These are phyloP conservation scores for Dictyostelium firmibasis DNA, from an alignment of 78 protist species.

Conservation along the genomic window DNA sequence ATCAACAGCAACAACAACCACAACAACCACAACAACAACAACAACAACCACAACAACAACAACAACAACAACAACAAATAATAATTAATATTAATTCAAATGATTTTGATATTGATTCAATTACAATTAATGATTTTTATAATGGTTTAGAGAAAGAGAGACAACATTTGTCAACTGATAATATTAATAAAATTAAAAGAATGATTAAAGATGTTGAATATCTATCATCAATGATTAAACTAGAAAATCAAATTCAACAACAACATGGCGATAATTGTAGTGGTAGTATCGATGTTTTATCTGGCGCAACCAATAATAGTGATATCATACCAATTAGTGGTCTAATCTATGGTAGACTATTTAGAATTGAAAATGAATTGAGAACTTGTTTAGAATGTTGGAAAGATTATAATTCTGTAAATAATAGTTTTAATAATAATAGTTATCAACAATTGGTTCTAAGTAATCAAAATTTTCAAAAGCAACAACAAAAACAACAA, in stretches of 20 bases:
- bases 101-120: not conserved
- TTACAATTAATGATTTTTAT: not conserved
- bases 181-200: slow-evolving; percentile 37
- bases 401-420: not conserved
- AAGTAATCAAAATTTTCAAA: not conserved
- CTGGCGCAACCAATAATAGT: not conserved
- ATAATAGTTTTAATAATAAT: not conserved
- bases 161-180: slow-evolving; percentile 12
- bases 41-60: not conserved
- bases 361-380: slow-evolving; percentile 55
- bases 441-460: not conserved
- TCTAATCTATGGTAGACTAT: slow-evolving; percentile 42
- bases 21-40: not conserved
- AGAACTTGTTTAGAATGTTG: slow-evolving; percentile 54
- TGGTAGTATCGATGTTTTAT: not conserved
- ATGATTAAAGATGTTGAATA: slow-evolving; percentile 64
- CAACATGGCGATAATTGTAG: not conserved
- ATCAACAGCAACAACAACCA: not conserved
- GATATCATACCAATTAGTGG: slow-evolving; percentile 63
- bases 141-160: not conserved
- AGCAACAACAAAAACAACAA: not conserved
- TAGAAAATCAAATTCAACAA: slow-evolving; percentile 14
- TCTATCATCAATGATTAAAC: slow-evolving; percentile 28
- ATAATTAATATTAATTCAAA: not conserved
- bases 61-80: not conserved